Evolutionary conservation across 1,284 basidiomycete species (phyloP), one percentile per base, ranked within the genome.

Genomic region (Leccinum proximum): DNA sequence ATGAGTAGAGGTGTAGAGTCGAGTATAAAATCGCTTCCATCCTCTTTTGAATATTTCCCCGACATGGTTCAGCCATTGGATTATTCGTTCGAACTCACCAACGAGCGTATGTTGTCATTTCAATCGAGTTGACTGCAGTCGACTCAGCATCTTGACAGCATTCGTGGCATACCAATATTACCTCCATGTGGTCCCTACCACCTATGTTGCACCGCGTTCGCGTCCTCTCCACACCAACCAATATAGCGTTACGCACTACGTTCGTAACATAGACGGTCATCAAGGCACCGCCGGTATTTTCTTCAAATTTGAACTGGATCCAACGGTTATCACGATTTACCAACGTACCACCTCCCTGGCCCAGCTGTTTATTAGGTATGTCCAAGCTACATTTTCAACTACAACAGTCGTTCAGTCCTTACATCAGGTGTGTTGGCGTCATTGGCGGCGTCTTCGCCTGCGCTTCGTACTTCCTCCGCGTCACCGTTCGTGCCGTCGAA

Each of bases 121-220:
- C 4, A 42, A 4, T 40, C 16, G 0, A 4, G 48, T 61, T 26
- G 53, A 60, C 7, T 38, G 16, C 22, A 10, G 6, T 4, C 35
- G 30, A 56, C 59, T 62, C 1, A 62, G 18, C 1, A 33, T 7
- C 13, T 60, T 9, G 50, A 48, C 70, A 96, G 93, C 87, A n/a
- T 97, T 97, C 76, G 83, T 93, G 64, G 91, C 93, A n/a, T 98
- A 96, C 77, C 95, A 97, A 75, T 98, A 99, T 76, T 98, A 93
- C 82, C 80, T 98, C 14, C 92, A 93, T 58, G 92, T 98, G 66
- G 96, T 99, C 2, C 96, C 97, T 0, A 98, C 97, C 0, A 92
- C 90, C 3, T 98, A 98, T 77, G 85, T 97, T 67, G 89, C 85
- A 38, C 89, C 80, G 48, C 86, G 81, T 64, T 85, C 78, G 63